These are phyloP conservation scores for Cyberlindnera suaveolens DNA, from an alignment of 805 yeast genomes.

Conservation along the genomic window DNA sequence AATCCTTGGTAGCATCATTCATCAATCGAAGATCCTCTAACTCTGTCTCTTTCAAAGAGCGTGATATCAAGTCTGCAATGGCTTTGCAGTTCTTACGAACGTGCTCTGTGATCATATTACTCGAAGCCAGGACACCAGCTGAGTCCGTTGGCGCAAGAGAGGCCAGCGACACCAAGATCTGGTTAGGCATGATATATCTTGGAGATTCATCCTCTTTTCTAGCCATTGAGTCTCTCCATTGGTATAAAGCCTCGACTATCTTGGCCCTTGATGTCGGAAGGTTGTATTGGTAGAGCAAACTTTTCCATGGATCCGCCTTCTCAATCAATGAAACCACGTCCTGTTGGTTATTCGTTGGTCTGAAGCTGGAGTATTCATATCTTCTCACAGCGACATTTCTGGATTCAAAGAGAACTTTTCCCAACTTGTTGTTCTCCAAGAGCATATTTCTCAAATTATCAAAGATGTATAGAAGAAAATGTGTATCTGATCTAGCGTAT, in stretches of 20 bases:
- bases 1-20: slow-evolving; percentile 20
- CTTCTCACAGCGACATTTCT: slow-evolving; percentile 74
- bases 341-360: slow-evolving; percentile 29
- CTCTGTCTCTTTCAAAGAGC: slow-evolving; percentile 16
- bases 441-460: slow-evolving; percentile 65
- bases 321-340: slow-evolving; percentile 45
- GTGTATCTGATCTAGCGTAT: slow-evolving; percentile 95
- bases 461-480: slow-evolving; percentile 75
- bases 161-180: slow-evolving; percentile 57
- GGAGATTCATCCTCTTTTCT: slow-evolving; percentile 77
- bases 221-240: slow-evolving; percentile 83
- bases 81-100: slow-evolving; percentile 54
- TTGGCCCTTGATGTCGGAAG: slow-evolving; percentile 48
- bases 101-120: slow-evolving; percentile 41
- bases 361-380: slow-evolving; percentile 73
- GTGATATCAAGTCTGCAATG: slow-evolving; percentile 51
- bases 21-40: slow-evolving; percentile 33
- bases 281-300: slow-evolving; percentile 57
- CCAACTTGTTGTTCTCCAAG: slow-evolving; percentile 42
- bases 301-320: slow-evolving; percentile 60
- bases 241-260: slow-evolving; percentile 53
- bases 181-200: slow-evolving; percentile 79
- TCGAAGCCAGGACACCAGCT: slow-evolving; percentile 44
- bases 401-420: slow-evolving; percentile 66
- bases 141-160: slow-evolving; percentile 52